Conservation (phyloP, 441 rosid genomes). For the Corymbia citriodora region DNA sequence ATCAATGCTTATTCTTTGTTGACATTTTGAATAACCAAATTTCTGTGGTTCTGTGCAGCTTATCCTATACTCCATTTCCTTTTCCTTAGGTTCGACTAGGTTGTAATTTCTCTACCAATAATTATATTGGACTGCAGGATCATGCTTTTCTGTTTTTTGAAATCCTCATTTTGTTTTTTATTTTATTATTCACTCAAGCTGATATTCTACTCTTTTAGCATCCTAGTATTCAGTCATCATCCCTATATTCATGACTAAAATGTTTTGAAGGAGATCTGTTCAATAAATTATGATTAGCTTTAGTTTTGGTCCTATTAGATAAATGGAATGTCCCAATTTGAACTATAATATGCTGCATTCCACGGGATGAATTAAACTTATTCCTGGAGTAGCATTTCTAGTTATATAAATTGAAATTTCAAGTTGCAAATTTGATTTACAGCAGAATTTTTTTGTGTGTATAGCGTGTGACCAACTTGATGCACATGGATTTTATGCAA, state of each 20-base stretch:
- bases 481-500: neutral
- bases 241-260: neutral
- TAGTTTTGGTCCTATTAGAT: neutral
- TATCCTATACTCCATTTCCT: neutral
- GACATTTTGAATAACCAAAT: neutral
- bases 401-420: neutral
- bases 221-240: neutral
- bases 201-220: neutral
- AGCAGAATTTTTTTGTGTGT: neutral
- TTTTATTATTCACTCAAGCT: neutral
- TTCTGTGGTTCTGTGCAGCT: neutral
- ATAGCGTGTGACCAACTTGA: neutral
- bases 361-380: fast-evolving
- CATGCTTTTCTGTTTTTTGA: neutral
- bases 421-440: neutral
- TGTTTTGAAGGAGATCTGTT: neutral
- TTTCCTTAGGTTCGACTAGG: neutral
- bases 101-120: neutral
- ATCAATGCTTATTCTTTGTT: neutral
- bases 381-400: fast-evolving
- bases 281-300: neutral
- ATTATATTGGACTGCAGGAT: neutral
- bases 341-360: neutral
- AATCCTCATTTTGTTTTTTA: neutral
- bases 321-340: neutral